phyloP scores from a whole-genome alignment of 805 yeast species.

The Grigorovia humatica region DNA sequence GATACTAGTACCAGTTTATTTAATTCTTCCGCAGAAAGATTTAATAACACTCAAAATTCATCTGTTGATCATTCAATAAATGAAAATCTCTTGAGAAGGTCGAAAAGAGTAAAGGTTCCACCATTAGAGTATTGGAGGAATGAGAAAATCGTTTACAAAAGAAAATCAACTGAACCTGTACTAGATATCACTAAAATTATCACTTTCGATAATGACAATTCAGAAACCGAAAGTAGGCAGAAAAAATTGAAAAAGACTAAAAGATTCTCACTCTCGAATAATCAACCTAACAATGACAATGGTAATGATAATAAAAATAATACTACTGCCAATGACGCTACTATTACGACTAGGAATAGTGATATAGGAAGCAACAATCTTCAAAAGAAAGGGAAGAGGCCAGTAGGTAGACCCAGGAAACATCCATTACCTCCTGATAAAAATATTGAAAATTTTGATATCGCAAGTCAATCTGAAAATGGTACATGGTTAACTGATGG shows the following conservation, averaged over 20 bases:
- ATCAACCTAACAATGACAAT: background rate
- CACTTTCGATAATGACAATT: conserved; percentile 28
- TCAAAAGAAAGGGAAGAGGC: conserved; percentile 1
- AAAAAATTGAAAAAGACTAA: conserved; percentile 2
- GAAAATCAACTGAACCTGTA: conserved; percentile 31
- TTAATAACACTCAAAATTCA: background rate
- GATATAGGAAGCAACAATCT: background rate
- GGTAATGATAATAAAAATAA: background rate
- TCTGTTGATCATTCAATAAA: background rate
- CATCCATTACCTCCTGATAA: background rate
- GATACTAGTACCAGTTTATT: background rate
- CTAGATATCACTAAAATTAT: conserved; percentile 51
- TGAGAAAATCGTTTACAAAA: conserved; percentile 57
- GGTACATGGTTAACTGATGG: conserved; percentile 26
- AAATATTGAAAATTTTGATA: background rate
- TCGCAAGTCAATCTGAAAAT: conserved; percentile 14
- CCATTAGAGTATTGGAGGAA: conserved; percentile 83
- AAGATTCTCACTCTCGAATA: background rate
- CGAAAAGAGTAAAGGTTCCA: conserved; percentile 53
- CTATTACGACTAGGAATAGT: background rate
- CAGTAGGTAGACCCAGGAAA: conserved; percentile 24
- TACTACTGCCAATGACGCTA: background rate
- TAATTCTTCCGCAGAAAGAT: background rate
- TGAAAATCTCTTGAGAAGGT: conserved; percentile 35
- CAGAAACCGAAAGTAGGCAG: conserved; percentile 4